Percentiles rank a stretch among this genome's conserved stretches.
Conservation (phyloP, 139 green algal species). For the Chlorella sp. region DNA sequence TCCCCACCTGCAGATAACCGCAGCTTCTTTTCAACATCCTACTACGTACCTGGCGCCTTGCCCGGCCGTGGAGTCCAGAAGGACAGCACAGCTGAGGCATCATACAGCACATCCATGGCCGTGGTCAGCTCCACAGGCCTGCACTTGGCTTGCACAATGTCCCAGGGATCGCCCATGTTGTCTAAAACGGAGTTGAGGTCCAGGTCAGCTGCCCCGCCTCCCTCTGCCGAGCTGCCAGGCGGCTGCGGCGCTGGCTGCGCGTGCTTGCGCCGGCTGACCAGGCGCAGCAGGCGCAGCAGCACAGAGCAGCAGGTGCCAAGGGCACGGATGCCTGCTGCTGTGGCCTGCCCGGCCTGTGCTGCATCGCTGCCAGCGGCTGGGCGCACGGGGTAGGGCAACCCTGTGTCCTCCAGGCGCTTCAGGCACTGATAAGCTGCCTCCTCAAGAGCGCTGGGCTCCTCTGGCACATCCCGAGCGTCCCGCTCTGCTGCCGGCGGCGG, state of each 20-base stretch:
- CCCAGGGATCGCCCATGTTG: too few species aligned
- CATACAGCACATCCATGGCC: not conserved
- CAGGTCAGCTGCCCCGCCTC: too few species aligned
- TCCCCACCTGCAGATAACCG: too few species aligned
- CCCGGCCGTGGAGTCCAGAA: not conserved
- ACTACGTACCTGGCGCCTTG: slow-evolving; percentile 1
- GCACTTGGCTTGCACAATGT: too few species aligned
- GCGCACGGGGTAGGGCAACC: not conserved
- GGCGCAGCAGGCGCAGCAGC: slow-evolving; percentile 10
- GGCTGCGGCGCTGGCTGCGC: not conserved
- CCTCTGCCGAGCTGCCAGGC: not conserved
- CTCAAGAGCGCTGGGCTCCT: not conserved
- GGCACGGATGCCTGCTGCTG: not conserved
- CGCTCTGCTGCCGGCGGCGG: not conserved
- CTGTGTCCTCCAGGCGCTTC: not conserved
- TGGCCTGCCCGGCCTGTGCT: not conserved
- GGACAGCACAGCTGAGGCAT: not conserved
- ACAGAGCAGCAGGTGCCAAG: not conserved
- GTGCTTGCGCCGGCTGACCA: not conserved
- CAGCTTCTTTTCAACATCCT: too few species aligned
- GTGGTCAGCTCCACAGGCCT: not conserved
- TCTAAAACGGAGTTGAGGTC: too few species aligned
- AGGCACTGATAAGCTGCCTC: not conserved
- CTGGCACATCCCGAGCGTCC: not conserved
- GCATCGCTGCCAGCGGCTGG: not conserved